These are phyloP conservation scores for Metschnikowia reukaufii DNA, from an alignment of 805 yeast genomes.

Conservation along the genomic window DNA sequence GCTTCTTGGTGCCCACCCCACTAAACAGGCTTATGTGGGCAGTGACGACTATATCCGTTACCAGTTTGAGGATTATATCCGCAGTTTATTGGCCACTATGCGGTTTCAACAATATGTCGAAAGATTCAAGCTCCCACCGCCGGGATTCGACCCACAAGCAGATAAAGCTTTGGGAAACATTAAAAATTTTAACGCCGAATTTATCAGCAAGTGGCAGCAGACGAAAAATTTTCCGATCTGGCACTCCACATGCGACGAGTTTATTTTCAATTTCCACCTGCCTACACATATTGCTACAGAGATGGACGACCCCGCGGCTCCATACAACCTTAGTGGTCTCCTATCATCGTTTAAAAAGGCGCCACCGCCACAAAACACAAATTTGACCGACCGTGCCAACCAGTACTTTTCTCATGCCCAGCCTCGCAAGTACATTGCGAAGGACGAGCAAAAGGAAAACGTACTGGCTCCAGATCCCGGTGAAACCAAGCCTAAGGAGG, in stretches of 20 bases:
- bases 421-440: constrained; percentile 20
- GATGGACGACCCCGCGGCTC: constrained; percentile 14
- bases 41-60: constrained; percentile 82
- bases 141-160: constrained; percentile 33
- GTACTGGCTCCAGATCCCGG: background rate
- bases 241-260: constrained; percentile 43
- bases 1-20: constrained; percentile 44
- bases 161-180: constrained; percentile 28
- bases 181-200: constrained; percentile 31
- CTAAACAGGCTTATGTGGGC: constrained; percentile 35
- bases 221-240: constrained; percentile 41
- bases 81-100: constrained; percentile 69
- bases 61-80: constrained; percentile 87
- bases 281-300: constrained; percentile 39
- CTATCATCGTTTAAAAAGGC: constrained; percentile 18
- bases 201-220: constrained; percentile 33
- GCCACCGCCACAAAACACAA: constrained; percentile 7
- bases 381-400: constrained; percentile 14
- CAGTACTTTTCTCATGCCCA: constrained; percentile 17
- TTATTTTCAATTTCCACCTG: constrained; percentile 42
- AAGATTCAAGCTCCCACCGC: constrained; percentile 38
- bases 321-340: constrained; percentile 17
- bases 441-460: background rate
- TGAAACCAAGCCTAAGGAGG: background rate
- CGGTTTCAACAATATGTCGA: constrained; percentile 64